Conservation (phyloP, 148 eudicot genomes). For the Nepenthes gracilis region DNA sequence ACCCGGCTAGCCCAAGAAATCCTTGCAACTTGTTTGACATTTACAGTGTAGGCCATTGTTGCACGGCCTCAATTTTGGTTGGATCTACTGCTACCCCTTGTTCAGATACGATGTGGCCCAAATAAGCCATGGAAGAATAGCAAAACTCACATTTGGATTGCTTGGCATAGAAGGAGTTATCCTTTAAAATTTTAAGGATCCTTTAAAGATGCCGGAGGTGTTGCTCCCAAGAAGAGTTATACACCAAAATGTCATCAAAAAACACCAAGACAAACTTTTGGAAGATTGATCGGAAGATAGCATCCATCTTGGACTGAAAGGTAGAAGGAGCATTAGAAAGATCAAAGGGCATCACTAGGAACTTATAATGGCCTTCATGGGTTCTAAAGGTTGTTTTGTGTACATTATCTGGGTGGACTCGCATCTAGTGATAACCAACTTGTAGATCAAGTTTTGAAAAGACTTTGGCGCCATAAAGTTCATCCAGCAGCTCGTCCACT, state of each 20-base stretch:
- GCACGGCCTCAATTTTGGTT: neutral
- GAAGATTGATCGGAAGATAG: neutral
- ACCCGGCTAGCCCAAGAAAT: neutral
- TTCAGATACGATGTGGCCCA: neutral
- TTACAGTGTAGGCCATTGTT: neutral
- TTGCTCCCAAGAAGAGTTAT: neutral
- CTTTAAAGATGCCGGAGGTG: too few species aligned
- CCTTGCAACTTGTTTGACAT: neutral
- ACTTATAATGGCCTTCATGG: conserved; percentile 1
- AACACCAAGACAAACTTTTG: neutral
- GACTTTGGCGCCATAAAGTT: neutral
- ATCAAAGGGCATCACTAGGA: conserved; percentile 4
- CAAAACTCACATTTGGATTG: neutral
- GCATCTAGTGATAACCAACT: neutral
- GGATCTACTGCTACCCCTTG: neutral
- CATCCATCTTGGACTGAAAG: conserved; percentile 4
- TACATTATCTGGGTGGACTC: neutral
- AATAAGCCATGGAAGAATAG: neutral
- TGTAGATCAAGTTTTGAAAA: neutral
- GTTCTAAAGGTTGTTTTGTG: neutral
- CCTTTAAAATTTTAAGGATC: too few species aligned
- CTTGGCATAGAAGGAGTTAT: neutral
- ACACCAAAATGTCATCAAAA: conserved; percentile 2
- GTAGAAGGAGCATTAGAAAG: conserved; percentile 5
- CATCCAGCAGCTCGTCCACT: neutral